Evolutionary conservation across 139 green algal genomes (phyloP), one percentile per base, ranked within the genome.

Genomic region (Spirogloea muscicola): DNA sequence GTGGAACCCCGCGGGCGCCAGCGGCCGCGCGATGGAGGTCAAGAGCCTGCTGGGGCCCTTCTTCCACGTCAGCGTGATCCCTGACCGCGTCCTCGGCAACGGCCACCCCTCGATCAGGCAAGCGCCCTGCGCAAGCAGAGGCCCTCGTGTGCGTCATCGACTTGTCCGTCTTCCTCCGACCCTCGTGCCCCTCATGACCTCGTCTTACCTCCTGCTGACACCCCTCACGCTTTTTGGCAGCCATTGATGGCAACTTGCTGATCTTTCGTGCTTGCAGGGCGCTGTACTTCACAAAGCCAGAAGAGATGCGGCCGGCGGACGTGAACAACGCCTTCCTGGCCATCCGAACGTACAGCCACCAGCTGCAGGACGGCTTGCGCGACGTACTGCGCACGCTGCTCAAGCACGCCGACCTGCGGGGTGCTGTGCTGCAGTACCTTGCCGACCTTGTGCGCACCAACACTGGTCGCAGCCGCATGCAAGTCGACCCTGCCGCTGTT

Each of bases 391-490:
- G 91, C 75, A 72, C 75, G 29, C 76, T 96, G 34, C 82, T 95
- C 49, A 78, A 84, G 37, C n/a, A 58, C 57, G 83, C 89, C 74
- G 81, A 81, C 70, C 90, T 87, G 10, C 84, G 90, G 13, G 84
- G 88, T 34, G 27, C 55, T 48, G 88, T 90, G 76, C 67, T 97
- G 27, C 21, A 51, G n/a, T 97, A 89, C 90, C 74, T 97, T 43
- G 88, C 77, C 0, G 58, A 18, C 0, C 85, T 77, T 1, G 74
- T 97, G 31, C 72, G 90, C 27, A 72, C 66, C 63, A 97, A 97
- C 84, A 48, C n/a, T 21, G 92, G 90, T 61, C 85, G 93, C 10
- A 55, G 39, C 36, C 95, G 96, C 84, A 92, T 96, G 89, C 82
- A 85, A 55, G 72, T 69, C 52, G 68, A 84, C 60, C 2, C 18